Evolutionary conservation across 2,329 filamentous ascomycete species (phyloP), one percentile per base, ranked within the genome.

Genomic region (Coniochaeta pulveracea): DNA sequence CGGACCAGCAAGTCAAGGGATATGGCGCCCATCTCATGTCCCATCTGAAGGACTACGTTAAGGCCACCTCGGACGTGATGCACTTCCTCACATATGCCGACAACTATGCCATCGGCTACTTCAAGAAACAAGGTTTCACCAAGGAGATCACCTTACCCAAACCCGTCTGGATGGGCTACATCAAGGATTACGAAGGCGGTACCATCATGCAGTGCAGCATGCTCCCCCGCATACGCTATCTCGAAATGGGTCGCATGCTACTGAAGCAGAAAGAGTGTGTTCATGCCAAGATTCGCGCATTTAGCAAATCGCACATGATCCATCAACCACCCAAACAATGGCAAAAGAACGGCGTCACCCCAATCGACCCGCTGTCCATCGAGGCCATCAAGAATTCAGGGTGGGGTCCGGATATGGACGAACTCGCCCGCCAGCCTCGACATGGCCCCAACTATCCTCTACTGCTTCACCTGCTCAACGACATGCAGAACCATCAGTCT

Each of bases 161-260:
- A 48, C 77, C 80, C 3, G 79, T 85, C 4, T 98, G 91, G 91
- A 96, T 96, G 91, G 91, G 91, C 3, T 98, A 96, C 49, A 98
- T 98, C 64, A 98, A 98, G 54, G 91, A 98, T 54, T 98, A 98
- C 55, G 91, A 98, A 58, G 91, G 91, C 37, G 91, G 91, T 37
- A 98, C 91, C 0, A 93, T 98, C 40, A 98, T 98, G 91, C 91
- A 98, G 61, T 98, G 91, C 51, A 85, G 82, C 34, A 96, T 98
- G 91, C 71, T 98, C 14, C 89, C 89, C 6, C 83, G 82, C 41
- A 85, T 96, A 35, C 82, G 91, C 32, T 98, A 98, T 57, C 77
- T 98, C 5, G 89, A 98, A 56, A 76, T 79, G 49, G 83, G 85
- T 3, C 80, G 88, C 41, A 93, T 98, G 85, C 69, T 98, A 2